A percentile compares a stretch with the other conserved stretches of the same genome.
Evolutionary conservation across 306 rosid species (phyloP).

Genomic region (Neltuma alba): DNA sequence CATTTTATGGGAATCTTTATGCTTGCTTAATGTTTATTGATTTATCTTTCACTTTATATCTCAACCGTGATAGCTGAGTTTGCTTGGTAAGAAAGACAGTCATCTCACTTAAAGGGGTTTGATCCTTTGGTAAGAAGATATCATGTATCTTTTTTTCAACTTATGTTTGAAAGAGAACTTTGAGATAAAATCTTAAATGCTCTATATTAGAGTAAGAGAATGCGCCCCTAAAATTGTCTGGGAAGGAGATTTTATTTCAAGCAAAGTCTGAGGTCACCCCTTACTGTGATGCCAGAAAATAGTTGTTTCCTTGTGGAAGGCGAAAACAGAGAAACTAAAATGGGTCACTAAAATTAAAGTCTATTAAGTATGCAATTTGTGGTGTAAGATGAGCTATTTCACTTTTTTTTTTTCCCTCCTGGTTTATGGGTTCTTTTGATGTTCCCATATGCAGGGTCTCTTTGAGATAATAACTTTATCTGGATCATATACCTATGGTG

Average conservation of each 20-base stretch:
- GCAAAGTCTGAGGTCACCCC: no score
- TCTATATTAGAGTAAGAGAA: background rate
- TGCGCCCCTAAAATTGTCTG: background rate
- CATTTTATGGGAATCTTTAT: conserved; percentile 7
- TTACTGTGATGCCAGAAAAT: background rate
- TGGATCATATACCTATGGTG: conserved; percentile 42
- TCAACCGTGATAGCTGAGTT: background rate
- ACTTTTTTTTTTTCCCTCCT: background rate
- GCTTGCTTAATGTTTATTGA: background rate
- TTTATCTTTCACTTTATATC: background rate
- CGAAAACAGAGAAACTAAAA: background rate
- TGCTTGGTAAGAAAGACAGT: background rate
- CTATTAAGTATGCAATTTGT: background rate
- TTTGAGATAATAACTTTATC: conserved; percentile 54
- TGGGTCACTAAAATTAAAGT: background rate
- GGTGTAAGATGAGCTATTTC: background rate
- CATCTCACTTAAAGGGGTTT: background rate
- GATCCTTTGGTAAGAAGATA: background rate
- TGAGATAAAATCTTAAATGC: background rate
- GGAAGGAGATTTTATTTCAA: background rate
- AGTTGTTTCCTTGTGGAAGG: background rate
- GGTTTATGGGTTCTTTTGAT: background rate
- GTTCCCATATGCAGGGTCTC: conserved; percentile 50
- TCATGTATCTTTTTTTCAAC: background rate
- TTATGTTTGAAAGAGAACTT: conserved; percentile 24